Evolutionary conservation across 2,329 filamentous ascomycete species (phyloP).

Genomic region (Aspergillus spinulosporus): DNA sequence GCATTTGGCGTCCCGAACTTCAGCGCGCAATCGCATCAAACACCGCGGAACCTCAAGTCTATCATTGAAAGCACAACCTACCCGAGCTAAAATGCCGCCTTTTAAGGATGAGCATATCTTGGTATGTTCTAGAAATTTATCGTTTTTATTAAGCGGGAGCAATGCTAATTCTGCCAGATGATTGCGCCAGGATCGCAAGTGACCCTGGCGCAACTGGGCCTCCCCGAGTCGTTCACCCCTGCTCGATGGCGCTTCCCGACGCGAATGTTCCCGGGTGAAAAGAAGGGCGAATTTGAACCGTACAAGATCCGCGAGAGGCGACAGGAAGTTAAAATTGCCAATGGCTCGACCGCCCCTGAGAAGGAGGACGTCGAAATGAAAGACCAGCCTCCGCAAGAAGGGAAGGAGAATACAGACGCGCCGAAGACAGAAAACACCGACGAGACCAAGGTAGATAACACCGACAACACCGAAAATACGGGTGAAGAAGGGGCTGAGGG

Average conservation of each 20-base stretch:
- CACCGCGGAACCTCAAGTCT: slow-evolving; percentile 19
- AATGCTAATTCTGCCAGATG: slow-evolving; percentile 38
- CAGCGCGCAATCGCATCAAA: slow-evolving; percentile 20
- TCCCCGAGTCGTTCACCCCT: slow-evolving; percentile 86
- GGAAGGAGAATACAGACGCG: slow-evolving; percentile 17
- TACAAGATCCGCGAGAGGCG: slow-evolving; percentile 67
- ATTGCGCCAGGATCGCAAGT: slow-evolving; percentile 74
- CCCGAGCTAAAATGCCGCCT: slow-evolving; percentile 44
- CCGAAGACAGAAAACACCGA: slow-evolving; percentile 27
- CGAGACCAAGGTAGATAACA: slow-evolving; percentile 30
- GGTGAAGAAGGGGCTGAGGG: slow-evolving; percentile 25
- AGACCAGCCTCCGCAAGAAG: slow-evolving; percentile 34
- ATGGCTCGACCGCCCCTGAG: not conserved
- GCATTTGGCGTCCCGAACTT: slow-evolving; percentile 24
- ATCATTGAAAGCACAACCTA: slow-evolving; percentile 11
- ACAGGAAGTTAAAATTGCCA: slow-evolving; percentile 30
- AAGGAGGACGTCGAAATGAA: slow-evolving; percentile 49
- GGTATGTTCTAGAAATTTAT: slow-evolving; percentile 36
- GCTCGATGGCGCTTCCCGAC: slow-evolving; percentile 84
- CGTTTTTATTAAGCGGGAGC: not conserved
- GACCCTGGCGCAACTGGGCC: slow-evolving; percentile 86
- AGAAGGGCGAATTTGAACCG: slow-evolving; percentile 77
- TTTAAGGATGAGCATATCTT: slow-evolving; percentile 56
- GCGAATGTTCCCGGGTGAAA: slow-evolving; percentile 83
- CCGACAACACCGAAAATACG: slow-evolving; percentile 20